Conservation (phyloP, 805 yeast genomes). For the Wickerhamiella occidentalis region DNA sequence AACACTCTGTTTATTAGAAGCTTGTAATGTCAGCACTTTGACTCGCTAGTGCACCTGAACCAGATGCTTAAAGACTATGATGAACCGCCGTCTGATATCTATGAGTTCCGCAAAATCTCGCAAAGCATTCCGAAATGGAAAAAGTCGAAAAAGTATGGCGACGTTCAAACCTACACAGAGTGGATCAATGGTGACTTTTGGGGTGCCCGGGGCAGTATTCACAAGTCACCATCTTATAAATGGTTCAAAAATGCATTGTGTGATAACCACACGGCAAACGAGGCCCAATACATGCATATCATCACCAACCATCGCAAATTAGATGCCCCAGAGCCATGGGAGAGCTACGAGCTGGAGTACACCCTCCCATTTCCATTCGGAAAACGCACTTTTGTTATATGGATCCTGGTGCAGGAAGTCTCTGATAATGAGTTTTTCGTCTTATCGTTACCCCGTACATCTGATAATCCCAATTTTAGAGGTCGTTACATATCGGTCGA, state of each 20-base stretch:
- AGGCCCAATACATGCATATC: constrained; percentile 29
- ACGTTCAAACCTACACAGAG: constrained; percentile 20
- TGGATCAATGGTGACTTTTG: constrained; percentile 26
- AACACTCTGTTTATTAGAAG: not conserved
- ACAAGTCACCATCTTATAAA: constrained; percentile 25
- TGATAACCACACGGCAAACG: constrained; percentile 31
- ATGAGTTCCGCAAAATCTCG: not conserved
- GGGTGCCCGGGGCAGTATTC: constrained; percentile 30
- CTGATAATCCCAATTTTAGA: constrained; percentile 17
- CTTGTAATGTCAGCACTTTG: not conserved
- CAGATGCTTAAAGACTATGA: not conserved
- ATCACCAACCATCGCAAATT: constrained; percentile 23
- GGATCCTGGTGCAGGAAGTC: constrained; percentile 26
- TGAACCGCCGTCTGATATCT: not conserved
- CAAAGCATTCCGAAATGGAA: not conserved
- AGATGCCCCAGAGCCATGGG: constrained; percentile 20
- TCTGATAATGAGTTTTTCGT: constrained; percentile 27
- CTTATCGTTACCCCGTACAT: constrained; percentile 27
- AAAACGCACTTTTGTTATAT: constrained; percentile 29
- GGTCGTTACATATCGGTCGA: constrained; percentile 31
- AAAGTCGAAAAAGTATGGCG: constrained; percentile 2
- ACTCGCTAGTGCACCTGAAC: not conserved
- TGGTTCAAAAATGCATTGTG: constrained; percentile 24
- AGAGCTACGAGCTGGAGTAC: constrained; percentile 24
- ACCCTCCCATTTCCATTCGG: constrained; percentile 27